phyloP scores from a whole-genome alignment of 768 basidiomycete species.

The Daedaleopsis sinensis region DNA sequence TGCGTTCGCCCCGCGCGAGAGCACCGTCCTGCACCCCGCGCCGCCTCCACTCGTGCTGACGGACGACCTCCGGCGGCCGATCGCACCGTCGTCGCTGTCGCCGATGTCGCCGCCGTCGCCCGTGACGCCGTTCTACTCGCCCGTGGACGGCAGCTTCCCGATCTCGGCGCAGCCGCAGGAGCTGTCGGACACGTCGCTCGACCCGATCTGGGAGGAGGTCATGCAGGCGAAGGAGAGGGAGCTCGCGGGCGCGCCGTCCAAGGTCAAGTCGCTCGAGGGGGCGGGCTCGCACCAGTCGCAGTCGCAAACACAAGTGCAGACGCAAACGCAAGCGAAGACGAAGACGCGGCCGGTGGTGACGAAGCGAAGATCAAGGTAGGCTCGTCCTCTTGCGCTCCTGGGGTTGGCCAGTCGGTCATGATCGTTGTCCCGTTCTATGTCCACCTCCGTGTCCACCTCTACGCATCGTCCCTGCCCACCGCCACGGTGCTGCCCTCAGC shows the following conservation, averaged over 20 bases:
- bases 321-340: constrained; percentile 15
- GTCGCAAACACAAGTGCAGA: background rate
- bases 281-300: background rate
- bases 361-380: constrained; percentile 69
- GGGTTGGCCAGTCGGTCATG: background rate
- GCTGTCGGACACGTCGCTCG: constrained; percentile 38
- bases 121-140: constrained; percentile 17
- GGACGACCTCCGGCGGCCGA: constrained; percentile 1
- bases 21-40: background rate
- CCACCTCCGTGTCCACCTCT: background rate
- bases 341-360: constrained; percentile 42
- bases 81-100: constrained; percentile 9
- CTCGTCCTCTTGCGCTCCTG: background rate
- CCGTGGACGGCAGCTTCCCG: constrained; percentile 15
- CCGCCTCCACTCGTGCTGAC: background rate
- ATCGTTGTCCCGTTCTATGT: background rate
- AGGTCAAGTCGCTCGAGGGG: constrained; percentile 69
- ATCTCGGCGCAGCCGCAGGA: constrained; percentile 26
- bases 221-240: constrained; percentile 65
- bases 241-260: constrained; percentile 69
- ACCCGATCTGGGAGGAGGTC: constrained; percentile 68
- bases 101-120: constrained; percentile 10
- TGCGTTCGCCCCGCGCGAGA: constrained; percentile 22
- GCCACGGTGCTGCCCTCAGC: constrained; percentile 44
- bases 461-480: too few species aligned